Percentiles rank a stretch among this genome's conserved stretches.
Evolutionary conservation across 192 early-diverging fungal genomes (phyloP).

Genomic region (Backusella macrospora): DNA sequence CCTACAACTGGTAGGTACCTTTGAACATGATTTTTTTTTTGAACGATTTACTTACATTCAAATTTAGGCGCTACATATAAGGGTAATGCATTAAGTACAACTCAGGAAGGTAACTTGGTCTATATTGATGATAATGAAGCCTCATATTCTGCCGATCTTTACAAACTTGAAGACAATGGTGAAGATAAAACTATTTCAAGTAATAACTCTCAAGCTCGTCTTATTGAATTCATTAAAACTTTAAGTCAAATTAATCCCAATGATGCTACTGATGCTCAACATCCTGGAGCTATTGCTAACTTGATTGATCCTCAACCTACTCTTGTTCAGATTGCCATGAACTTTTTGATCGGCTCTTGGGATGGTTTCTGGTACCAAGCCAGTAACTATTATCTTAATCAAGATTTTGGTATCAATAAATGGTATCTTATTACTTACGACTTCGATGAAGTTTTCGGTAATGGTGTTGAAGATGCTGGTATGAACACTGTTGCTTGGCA

Average conservation of each 20-base stretch:
- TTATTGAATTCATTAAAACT: conserved; percentile 23
- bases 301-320: conserved; percentile 30
- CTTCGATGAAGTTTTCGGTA: conserved; percentile 49
- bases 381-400: conserved; percentile 48
- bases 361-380: conserved; percentile 46
- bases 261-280: conserved; percentile 28
- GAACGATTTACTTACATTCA: background rate
- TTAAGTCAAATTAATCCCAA: conserved; percentile 17
- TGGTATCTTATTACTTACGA: conserved; percentile 48
- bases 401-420: conserved; percentile 39
- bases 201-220: conserved; percentile 8
- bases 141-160: conserved; percentile 23
- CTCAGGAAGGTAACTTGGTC: conserved; percentile 33
- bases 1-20: conserved; percentile 18
- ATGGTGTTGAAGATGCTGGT: conserved; percentile 29
- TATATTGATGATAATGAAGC: conserved; percentile 23
- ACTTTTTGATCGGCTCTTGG: conserved; percentile 45
- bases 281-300: conserved; percentile 21
- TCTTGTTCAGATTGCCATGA: conserved; percentile 39
- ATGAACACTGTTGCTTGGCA: conserved; percentile 38
- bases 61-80: conserved; percentile 29
- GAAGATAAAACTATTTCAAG: conserved; percentile 21
- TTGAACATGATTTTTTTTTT: background rate
- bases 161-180: conserved; percentile 30
- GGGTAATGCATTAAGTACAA: conserved; percentile 32